Evolutionary conservation across 495 filamentous ascomycete species (phyloP), one percentile per base, ranked within the genome.

Genomic region (Xylaria intraflava): DNA sequence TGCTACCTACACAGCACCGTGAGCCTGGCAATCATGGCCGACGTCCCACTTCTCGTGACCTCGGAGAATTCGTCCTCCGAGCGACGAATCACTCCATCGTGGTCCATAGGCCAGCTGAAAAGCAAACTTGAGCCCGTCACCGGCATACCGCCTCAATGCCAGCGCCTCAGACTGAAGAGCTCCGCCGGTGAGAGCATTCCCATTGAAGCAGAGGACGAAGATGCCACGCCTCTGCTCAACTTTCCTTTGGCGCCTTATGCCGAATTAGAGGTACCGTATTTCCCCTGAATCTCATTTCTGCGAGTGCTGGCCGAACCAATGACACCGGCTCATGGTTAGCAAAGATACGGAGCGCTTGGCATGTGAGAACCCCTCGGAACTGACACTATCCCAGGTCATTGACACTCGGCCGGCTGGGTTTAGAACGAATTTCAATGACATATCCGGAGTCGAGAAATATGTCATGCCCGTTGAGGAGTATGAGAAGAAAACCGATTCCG

Each of bases 101-200:
- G 94, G 93, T 87, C 85, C 53, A 86, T 98, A 61, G 69, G 80
- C 27, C 85, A 90, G 62, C 78, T 96, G 50, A 97, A 95, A 70
- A 69, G 75, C 20, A 95, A 95, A 71, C 82, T 98, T 39, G 91
- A 96, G 65, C 87, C 91, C 55, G 82, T 98, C 72, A 98, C 93
- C 2, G 93, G 93, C 47, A 82, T 98, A 16, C 90, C 93, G 2
- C 88, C 90, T 10, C 77, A 79, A 9, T 82, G 80, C 53, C 94
- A 97, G 69, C 80, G 77, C 46, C 78, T 98, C 46, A 79, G 68
- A 40, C 72, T 90, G 65, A 84, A 79, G 60, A 72, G 82, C 10
- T 64, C 80, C 27, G 73, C 78, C 45, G 74, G 74, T 57, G 68
- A 81, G 27, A 72, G 69, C 51, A 72, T 80, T 43, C 64, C 78